phyloP scores from a whole-genome alignment of 495 filamentous ascomycete species.

The Gamarada debralockiae region DNA sequence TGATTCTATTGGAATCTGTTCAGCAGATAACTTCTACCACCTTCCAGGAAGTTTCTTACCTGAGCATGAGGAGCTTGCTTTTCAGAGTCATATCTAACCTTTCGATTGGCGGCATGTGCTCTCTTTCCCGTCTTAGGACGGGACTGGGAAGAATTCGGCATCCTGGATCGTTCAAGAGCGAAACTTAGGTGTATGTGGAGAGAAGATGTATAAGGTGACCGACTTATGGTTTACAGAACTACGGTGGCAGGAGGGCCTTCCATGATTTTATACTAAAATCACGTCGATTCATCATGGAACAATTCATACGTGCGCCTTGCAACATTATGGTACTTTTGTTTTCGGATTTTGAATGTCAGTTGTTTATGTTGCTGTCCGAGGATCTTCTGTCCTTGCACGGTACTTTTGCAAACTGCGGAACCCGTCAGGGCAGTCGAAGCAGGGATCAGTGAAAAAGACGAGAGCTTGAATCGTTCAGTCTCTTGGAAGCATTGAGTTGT shows the following conservation, averaged over 20 bases:
- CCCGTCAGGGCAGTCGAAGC: too few species aligned
- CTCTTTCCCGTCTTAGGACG: neutral
- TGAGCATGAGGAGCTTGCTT: neutral
- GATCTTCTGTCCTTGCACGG: neutral
- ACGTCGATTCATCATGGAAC: neutral
- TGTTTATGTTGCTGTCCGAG: too few species aligned
- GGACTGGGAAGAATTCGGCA: neutral
- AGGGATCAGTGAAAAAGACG: neutral
- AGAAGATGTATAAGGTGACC: too few species aligned
- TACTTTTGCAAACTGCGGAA: slow-evolving; percentile 1
- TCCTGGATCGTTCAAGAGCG: too few species aligned
- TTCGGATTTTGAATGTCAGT: too few species aligned
- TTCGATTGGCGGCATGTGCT: too few species aligned
- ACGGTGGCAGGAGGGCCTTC: neutral
- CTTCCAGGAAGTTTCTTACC: neutral
- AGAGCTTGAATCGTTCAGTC: neutral
- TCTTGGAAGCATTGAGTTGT: too few species aligned
- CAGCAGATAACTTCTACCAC: neutral
- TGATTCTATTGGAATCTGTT: neutral
- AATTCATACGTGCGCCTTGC: neutral
- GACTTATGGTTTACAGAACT: too few species aligned
- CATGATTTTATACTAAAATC: neutral
- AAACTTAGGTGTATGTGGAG: too few species aligned
- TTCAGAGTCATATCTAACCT: neutral
- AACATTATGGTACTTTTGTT: too few species aligned